phyloP scores from a whole-genome alignment of 2,329 filamentous ascomycete genomes.

The Plectosphaerella sp. region DNA sequence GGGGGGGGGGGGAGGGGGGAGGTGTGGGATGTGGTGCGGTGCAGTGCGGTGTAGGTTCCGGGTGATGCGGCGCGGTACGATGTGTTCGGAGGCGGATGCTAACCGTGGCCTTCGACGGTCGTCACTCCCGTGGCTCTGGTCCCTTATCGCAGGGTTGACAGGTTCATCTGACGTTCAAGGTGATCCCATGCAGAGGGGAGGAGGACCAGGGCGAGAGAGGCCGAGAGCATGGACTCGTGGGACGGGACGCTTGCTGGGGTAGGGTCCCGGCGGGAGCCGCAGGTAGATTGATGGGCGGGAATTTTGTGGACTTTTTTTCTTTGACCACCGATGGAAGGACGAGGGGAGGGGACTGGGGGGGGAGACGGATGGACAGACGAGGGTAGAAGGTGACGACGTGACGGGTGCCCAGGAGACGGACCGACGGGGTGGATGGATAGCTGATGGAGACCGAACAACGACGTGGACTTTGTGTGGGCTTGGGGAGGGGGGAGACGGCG shows the following conservation, averaged over 20 bases:
- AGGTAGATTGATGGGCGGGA: slow-evolving; percentile 1
- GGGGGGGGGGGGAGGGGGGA: not conserved
- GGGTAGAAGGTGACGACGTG: not conserved
- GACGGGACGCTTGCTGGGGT: not conserved
- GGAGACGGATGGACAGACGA: not conserved
- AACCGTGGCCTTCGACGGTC: no score
- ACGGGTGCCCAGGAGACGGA: not conserved
- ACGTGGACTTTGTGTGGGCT: not conserved
- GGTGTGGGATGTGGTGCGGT: no score
- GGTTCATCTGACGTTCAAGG: not conserved
- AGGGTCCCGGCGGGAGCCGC: slow-evolving; percentile 1
- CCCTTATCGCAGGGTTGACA: not conserved
- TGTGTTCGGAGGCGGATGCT: no score
- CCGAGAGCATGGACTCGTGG: not conserved
- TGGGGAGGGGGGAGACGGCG: not conserved
- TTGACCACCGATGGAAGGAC: not conserved
- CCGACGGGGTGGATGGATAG: not conserved
- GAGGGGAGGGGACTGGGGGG: not conserved
- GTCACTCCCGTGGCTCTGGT: no score
- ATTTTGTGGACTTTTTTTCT: not conserved
- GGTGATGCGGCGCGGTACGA: no score
- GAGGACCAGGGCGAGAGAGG: not conserved
- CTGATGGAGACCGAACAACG: not conserved
- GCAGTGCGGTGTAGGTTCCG: no score
- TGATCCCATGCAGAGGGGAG: not conserved